Percentiles rank a stretch among this genome's conserved stretches.
Evolutionary conservation across 352 stramenopile species (phyloP).

Genomic region (Phytophthora fragariaefolia): DNA sequence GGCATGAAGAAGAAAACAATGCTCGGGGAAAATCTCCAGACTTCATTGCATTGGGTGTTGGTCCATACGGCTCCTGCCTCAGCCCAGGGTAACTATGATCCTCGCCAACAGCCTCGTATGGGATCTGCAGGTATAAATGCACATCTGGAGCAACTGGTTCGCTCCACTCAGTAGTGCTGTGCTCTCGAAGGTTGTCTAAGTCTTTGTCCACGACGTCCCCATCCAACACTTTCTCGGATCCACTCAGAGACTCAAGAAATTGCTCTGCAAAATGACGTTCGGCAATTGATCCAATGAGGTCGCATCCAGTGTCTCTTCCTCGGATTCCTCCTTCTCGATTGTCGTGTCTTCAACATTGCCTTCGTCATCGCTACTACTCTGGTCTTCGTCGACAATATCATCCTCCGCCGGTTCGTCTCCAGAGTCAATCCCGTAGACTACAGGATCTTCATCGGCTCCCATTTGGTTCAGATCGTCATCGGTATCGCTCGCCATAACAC

Average conservation of each 20-base stretch:
- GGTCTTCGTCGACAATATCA: background rate
- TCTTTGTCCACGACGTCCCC: too few relatives aligned
- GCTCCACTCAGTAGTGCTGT: too few relatives aligned
- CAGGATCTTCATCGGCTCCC: background rate
- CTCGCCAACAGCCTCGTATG: background rate
- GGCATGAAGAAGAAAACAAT: conserved; percentile 12
- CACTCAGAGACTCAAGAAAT: too few relatives aligned
- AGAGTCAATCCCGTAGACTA: background rate
- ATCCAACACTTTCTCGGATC: too few relatives aligned
- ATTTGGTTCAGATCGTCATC: conserved; percentile 1
- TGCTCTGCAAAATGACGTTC: conserved; percentile 8
- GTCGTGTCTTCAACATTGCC: background rate
- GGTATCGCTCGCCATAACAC: background rate
- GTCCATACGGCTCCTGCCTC: background rate
- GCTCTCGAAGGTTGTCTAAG: too few relatives aligned
- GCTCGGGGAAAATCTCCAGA: conserved; percentile 1
- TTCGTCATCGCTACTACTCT: background rate
- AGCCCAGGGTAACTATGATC: conserved; percentile 5
- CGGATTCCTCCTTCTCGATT: background rate
- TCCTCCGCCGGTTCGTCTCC: background rate
- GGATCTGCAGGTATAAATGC: background rate
- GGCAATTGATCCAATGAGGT: background rate
- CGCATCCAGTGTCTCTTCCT: too few relatives aligned
- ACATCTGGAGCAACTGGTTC: background rate
- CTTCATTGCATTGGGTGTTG: conserved; percentile 4